These are phyloP conservation scores for Heterobasidion parviporum DNA, from an alignment of 1,284 basidiomycete genomes.

Conservation along the genomic window DNA sequence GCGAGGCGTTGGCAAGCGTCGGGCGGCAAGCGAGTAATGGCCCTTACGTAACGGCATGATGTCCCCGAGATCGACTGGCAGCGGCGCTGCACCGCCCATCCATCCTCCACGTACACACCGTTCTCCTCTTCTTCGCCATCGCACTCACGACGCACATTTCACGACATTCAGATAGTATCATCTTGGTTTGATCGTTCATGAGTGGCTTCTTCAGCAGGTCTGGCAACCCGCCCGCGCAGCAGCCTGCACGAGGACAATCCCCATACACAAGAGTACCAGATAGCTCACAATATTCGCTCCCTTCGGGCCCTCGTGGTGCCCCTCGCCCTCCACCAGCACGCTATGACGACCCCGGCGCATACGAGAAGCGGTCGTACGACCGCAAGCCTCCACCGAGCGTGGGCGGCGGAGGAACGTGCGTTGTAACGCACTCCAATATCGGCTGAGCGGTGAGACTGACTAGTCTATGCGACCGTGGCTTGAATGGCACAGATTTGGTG, in stretches of 20 bases:
- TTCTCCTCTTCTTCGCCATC: background rate
- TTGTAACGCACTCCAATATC: conserved; percentile 1
- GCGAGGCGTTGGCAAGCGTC: too few relatives aligned
- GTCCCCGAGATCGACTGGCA: too few relatives aligned
- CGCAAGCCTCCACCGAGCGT: conserved; percentile 26
- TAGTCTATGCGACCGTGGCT: background rate
- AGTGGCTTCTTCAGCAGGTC: conserved; percentile 37
- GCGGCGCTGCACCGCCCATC: too few relatives aligned
- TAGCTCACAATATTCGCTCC: conserved; percentile 10
- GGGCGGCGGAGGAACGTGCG: conserved; percentile 34
- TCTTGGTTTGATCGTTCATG: background rate
- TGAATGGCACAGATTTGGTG: conserved; percentile 38
- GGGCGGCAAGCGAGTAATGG: too few relatives aligned
- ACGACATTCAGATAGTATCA: too few relatives aligned
- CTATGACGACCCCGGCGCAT: conserved; percentile 49
- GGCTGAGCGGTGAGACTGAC: background rate
- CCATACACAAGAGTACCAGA: conserved; percentile 43
- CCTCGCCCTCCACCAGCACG: conserved; percentile 25
- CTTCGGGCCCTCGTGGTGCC: conserved; percentile 10
- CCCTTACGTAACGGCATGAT: too few relatives aligned
- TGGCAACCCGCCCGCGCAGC: conserved; percentile 27
- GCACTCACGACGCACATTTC: background rate
- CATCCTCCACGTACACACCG: too few relatives aligned
- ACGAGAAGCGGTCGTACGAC: conserved; percentile 44
- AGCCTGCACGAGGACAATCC: conserved; percentile 21